A percentile compares a stretch with the other conserved stretches of the same genome.
Evolutionary conservation across 768 basidiomycete genomes (phyloP).

Genomic region (Russula virescens): DNA sequence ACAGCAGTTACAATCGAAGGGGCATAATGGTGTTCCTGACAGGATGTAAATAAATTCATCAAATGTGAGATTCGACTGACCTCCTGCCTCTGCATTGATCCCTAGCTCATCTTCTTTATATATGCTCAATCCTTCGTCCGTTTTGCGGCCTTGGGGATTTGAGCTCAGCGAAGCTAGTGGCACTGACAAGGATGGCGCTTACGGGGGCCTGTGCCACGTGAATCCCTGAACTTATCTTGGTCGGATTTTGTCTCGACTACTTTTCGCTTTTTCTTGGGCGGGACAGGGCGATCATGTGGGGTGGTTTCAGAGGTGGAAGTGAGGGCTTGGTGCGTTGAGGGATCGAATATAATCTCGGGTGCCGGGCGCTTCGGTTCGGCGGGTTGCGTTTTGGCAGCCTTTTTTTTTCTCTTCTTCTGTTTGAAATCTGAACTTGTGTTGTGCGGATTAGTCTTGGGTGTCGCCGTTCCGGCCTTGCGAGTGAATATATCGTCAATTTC

Average conservation of each 20-base stretch:
- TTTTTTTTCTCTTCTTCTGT: conserved; percentile 42
- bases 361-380: conserved; percentile 27
- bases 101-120: conserved; percentile 83
- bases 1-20: conserved; percentile 90
- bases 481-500: conserved; percentile 88
- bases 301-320: conserved; percentile 36
- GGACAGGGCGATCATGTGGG: conserved; percentile 7
- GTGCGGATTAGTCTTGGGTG: conserved; percentile 18
- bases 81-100: conserved; percentile 61
- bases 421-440: conserved; percentile 14
- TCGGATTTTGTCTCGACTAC: conserved; percentile 28
- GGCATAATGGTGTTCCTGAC: conserved; percentile 76
- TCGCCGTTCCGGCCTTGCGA: conserved; percentile 32
- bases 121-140: conserved; percentile 72
- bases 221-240: conserved; percentile 60
- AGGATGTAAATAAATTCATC: conserved; percentile 22
- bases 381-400: conserved; percentile 28
- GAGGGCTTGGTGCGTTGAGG: conserved; percentile 38
- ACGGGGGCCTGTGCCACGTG: conserved; percentile 69
- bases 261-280: conserved; percentile 26
- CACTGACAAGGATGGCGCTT: conserved; percentile 29
- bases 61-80: conserved; percentile 38
- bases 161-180: conserved; percentile 1
- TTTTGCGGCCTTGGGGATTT: conserved; percentile 52
- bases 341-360: conserved; percentile 62